A percentile compares a stretch with the other conserved stretches of the same genome.
Evolutionary conservation across 2,329 filamentous ascomycete genomes (phyloP).

Genomic region (Apiospora aurea): DNA sequence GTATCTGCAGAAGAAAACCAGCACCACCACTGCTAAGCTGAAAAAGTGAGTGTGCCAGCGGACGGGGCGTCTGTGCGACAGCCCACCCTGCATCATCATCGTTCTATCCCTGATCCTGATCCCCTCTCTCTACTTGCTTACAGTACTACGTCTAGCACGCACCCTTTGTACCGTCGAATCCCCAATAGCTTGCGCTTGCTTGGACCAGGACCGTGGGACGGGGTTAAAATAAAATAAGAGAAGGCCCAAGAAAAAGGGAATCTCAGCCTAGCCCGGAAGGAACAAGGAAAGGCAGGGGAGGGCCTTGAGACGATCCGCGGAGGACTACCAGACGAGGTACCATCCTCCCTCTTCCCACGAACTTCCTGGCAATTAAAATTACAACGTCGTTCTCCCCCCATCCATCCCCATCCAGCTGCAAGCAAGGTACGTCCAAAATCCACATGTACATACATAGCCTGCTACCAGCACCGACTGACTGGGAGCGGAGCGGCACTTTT

Average conservation of each 20-base stretch:
- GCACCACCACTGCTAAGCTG: neutral
- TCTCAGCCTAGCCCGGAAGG: slow-evolving; percentile 12
- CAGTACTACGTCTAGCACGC: neutral
- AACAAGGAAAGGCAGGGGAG: slow-evolving; percentile 22
- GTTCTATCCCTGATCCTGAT: slow-evolving; percentile 10
- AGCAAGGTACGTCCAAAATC: slow-evolving; percentile 25
- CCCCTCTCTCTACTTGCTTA: neutral
- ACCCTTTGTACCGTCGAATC: neutral
- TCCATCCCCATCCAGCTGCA: slow-evolving; percentile 20
- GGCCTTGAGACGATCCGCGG: slow-evolving; percentile 25
- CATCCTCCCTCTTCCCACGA: slow-evolving; percentile 2
- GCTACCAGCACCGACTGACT: slow-evolving; percentile 22
- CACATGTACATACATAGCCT: slow-evolving; percentile 11
- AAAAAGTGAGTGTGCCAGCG: slow-evolving; percentile 1
- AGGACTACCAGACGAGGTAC: slow-evolving; percentile 28
- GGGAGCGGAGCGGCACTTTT: slow-evolving; percentile 23
- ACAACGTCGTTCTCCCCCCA: slow-evolving; percentile 30
- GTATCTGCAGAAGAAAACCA: neutral
- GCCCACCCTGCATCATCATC: slow-evolving; percentile 2
- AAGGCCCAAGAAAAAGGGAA: slow-evolving; percentile 4
- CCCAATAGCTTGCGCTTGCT: neutral
- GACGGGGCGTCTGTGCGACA: slow-evolving; percentile 13
- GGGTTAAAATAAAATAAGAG: slow-evolving; percentile 12
- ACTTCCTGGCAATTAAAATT: slow-evolving; percentile 33
- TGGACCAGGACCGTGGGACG: slow-evolving; percentile 16